Percentiles rank a stretch among this genome's conserved stretches.
phyloP scores from a whole-genome alignment of 345 rosid genomes.

The Corymbia maculata region DNA sequence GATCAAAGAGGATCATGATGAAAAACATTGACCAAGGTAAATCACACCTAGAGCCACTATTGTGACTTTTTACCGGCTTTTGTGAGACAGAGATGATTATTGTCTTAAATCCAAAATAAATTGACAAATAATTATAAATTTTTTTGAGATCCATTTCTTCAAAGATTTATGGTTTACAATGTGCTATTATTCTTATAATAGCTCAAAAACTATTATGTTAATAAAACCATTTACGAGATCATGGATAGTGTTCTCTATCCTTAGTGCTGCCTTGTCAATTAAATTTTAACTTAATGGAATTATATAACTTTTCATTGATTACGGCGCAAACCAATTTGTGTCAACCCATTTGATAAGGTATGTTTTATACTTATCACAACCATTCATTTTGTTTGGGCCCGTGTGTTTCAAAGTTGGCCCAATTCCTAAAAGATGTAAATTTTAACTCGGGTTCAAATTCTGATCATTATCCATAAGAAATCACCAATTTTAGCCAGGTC shows the following conservation, averaged over 20 bases:
- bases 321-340: too few species aligned
- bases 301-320: too few species aligned
- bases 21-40: not conserved
- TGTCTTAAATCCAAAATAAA: not conserved
- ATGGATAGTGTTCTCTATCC: not conserved
- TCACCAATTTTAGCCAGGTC: too few species aligned
- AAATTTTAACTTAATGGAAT: fast-evolving
- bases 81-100: not conserved
- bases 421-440: too few species aligned
- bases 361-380: too few species aligned
- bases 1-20: not conserved
- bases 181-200: too few species aligned
- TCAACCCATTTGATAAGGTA: too few species aligned
- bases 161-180: too few species aligned
- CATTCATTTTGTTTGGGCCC: too few species aligned
- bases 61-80: not conserved
- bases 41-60: not conserved
- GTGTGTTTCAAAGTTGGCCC: too few species aligned
- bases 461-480: fast-evolving
- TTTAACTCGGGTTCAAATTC: fast-evolving
- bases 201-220: fast-evolving
- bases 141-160: fast-evolving
- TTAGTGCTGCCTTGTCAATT: fast-evolving
- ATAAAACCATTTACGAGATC: not conserved
- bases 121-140: too few species aligned